Conservation (phyloP, 352 stramenopile genomes). For the Plasmopara viticola region DNA sequence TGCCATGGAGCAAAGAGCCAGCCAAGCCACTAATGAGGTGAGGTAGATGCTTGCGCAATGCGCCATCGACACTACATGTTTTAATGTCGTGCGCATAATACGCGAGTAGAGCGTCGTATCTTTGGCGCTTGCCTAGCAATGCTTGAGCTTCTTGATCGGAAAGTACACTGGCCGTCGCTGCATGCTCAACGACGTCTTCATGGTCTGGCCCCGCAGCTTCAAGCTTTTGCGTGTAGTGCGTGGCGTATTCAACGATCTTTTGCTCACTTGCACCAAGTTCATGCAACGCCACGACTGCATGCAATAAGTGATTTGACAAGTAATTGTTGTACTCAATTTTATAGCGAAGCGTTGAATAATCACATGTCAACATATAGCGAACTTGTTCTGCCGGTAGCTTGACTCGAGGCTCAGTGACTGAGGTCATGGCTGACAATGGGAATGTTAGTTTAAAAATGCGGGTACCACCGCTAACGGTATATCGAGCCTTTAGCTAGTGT, state of each 20-base stretch:
- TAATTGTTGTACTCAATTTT: constrained; percentile 34
- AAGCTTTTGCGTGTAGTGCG: constrained; percentile 28
- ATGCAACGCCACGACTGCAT: constrained; percentile 32
- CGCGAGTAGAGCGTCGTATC: constrained; percentile 22
- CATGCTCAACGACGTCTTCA: constrained; percentile 16
- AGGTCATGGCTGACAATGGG: background rate
- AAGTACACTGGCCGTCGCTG: constrained; percentile 6
- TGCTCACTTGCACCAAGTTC: constrained; percentile 27
- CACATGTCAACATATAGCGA: constrained; percentile 16
- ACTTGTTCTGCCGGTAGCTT: constrained; percentile 24
- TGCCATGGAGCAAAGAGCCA: constrained; percentile 33
- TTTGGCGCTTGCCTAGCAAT: constrained; percentile 25
- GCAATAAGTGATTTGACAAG: constrained; percentile 36
- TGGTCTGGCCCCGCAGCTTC: constrained; percentile 22
- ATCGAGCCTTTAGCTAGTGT: too few relatives aligned
- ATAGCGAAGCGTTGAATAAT: constrained; percentile 34
- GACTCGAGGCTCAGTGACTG: background rate
- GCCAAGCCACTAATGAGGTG: constrained; percentile 25
- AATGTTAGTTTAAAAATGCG: too few relatives aligned
- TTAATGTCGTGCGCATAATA: constrained; percentile 30
- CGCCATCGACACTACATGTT: constrained; percentile 20
- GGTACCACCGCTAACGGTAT: too few relatives aligned
- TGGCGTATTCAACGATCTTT: constrained; percentile 26
- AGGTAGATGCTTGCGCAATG: constrained; percentile 27
- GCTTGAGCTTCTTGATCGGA: constrained; percentile 14